A percentile compares a stretch with the other conserved stretches of the same genome.
Evolutionary conservation across 768 basidiomycete species (phyloP).

Genomic region (Mycena belliarum): DNA sequence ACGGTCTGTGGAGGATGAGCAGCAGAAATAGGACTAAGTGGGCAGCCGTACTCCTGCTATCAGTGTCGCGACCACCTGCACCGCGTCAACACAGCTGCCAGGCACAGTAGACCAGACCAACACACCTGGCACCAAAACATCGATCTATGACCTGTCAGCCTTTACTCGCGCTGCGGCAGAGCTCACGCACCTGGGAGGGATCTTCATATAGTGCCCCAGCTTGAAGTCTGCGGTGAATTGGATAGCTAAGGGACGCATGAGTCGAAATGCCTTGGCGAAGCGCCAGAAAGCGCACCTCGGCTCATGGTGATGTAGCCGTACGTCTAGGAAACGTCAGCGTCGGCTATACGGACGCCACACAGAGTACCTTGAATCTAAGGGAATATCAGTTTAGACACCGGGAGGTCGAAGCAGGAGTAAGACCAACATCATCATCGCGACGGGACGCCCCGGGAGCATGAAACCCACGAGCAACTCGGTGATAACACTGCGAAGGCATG

Average conservation of each 20-base stretch:
- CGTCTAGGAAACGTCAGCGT: slow-evolving; percentile 37
- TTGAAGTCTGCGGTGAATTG: slow-evolving; percentile 76
- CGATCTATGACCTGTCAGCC: slow-evolving; percentile 31
- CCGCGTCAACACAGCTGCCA: background rate
- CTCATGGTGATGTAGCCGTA: slow-evolving; percentile 69
- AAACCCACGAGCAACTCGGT: slow-evolving; percentile 75
- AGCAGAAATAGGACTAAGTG: background rate
- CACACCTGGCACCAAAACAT: slow-evolving; percentile 67
- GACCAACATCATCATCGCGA: slow-evolving; percentile 73
- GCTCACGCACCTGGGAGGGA: slow-evolving; percentile 58
- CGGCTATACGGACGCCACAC: background rate
- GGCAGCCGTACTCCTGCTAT: slow-evolving; percentile 47
- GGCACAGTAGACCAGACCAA: background rate
- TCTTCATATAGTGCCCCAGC: slow-evolving; percentile 74
- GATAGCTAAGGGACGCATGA: slow-evolving; percentile 49
- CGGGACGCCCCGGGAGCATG: slow-evolving; percentile 58
- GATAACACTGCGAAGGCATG: slow-evolving; percentile 49
- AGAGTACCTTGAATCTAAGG: slow-evolving; percentile 41
- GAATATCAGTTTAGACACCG: background rate
- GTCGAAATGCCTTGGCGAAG: background rate
- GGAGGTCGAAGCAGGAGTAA: slow-evolving; percentile 12
- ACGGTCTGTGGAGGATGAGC: slow-evolving; percentile 38
- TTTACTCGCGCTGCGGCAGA: slow-evolving; percentile 39
- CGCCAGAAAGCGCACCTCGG: slow-evolving; percentile 36
- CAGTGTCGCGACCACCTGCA: slow-evolving; percentile 51